Evolutionary conservation across 2,329 filamentous ascomycete species (phyloP), one percentile per base, ranked within the genome.

Genomic region (Aureobasidium sp.): DNA sequence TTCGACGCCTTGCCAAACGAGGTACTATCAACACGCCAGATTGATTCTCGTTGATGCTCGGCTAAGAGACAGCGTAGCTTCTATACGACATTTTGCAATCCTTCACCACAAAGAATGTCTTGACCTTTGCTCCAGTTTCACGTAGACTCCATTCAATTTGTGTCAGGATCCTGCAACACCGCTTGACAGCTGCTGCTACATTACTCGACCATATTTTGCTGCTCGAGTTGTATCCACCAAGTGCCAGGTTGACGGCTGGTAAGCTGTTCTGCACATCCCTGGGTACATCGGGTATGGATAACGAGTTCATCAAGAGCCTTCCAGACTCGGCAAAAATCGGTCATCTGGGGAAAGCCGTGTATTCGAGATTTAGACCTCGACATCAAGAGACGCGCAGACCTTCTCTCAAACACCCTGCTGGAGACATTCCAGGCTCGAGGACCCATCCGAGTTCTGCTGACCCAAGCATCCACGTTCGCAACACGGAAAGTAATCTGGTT

Each of bases 191-290:
- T 21, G 82, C 84, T 21, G 79, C 84, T 4, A 74, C 80, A 3
- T 73, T 87, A 8, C 74, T 80, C 38, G 80, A 84, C 38, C 83
- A 89, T 68, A 82, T 85, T 58, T 74, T 94, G 40, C 83, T 92
- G 38, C 81, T 95, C 43, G 88, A 93, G 74, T 90, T 87, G 70
- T 92, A 88, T 68, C 88, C 88, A 64, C 89, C 89, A 0, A 83
- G 79, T 64, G 84, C 81, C 25, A 86, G 85, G 71, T 77, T 87
- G 53, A 85, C 81, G 5, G 85, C 87, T 21, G 86, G 88, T 0
- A 85, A 84, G 59, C 78, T 90, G 13, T 81, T 81, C 69, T 92
- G 89, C 72, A 78, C 83, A 46, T 87, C 87, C 64, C 75, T 86
- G 11, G 83, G 81, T 31, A 90, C 86, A 1, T 77, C 84, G 64